Percentiles rank a stretch among this genome's conserved stretches.
These are phyloP conservation scores for Glomus cerebriforme DNA, from an alignment of 192 early-diverging fungal species.

Conservation along the genomic window DNA sequence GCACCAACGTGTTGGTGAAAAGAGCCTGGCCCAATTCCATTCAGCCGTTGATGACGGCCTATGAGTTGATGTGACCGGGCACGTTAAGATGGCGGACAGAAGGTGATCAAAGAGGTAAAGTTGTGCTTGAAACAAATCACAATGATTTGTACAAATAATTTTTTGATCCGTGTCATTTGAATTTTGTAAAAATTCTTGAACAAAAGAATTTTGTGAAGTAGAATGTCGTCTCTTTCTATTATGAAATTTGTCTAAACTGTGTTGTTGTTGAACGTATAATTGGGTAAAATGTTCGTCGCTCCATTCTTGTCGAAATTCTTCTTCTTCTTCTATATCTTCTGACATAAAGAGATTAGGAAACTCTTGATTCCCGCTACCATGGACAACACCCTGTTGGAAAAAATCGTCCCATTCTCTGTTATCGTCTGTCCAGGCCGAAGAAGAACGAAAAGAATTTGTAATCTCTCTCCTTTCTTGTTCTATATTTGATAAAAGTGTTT, in stretches of 20 bases:
- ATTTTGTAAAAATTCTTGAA: conserved; percentile 4
- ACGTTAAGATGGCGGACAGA: not conserved
- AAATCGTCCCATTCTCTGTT: not conserved
- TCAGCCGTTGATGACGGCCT: conserved; percentile 24
- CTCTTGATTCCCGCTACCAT: not conserved
- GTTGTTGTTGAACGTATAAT: conserved; percentile 12
- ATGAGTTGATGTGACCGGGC: not conserved
- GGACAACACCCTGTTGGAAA: not conserved
- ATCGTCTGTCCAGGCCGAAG: not conserved
- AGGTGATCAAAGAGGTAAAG: conserved; percentile 26
- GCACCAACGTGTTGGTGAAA: conserved; percentile 15
- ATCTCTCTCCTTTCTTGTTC: not conserved
- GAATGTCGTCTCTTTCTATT: not conserved
- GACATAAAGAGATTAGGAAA: not conserved
- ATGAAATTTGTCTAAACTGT: conserved; percentile 1
- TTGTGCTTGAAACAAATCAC: conserved; percentile 13
- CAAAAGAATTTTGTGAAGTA: not conserved
- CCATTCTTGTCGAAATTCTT: conserved; percentile 34
- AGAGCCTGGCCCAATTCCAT: conserved; percentile 28
- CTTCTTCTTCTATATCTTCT: conserved; percentile 7
- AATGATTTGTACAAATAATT: not conserved
- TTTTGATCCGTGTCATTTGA: not conserved
- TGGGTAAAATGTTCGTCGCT: conserved; percentile 28
- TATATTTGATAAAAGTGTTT: not conserved
- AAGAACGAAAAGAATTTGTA: conserved; percentile 7